Conservation (phyloP, 1,284 basidiomycete species). For the Microbotryum silenes-acaulis region DNA sequence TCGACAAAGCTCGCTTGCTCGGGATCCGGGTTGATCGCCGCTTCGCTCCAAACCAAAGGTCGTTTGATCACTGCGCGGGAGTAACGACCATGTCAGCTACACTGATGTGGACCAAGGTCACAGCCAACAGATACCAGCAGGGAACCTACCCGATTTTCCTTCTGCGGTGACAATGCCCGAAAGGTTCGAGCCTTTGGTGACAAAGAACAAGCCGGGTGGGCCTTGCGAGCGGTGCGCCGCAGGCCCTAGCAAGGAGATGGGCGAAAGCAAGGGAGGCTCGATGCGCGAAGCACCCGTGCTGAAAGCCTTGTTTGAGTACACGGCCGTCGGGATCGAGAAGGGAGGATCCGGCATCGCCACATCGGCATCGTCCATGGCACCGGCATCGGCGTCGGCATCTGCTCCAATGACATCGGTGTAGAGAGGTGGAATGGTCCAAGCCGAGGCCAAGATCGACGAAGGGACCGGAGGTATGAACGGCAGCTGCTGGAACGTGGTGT, state of each 20-base stretch:
- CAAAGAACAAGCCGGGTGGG: conserved; percentile 75
- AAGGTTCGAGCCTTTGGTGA: conserved; percentile 71
- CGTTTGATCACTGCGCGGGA: conserved; percentile 30
- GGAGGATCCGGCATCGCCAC: not conserved
- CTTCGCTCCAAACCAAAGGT: conserved; percentile 25
- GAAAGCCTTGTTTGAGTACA: conserved; percentile 11
- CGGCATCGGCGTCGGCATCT: not conserved
- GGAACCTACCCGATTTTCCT: conserved; percentile 52
- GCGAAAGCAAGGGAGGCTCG: conserved; percentile 57
- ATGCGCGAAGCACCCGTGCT: conserved; percentile 18
- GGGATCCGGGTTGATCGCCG: not conserved
- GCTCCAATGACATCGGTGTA: conserved; percentile 60
- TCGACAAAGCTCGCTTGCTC: not conserved
- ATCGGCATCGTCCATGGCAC: not conserved
- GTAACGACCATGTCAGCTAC: not conserved
- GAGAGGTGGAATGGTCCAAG: conserved; percentile 78
- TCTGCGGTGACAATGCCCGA: conserved; percentile 74
- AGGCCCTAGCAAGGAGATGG: conserved; percentile 70
- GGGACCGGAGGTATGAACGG: conserved; percentile 72
- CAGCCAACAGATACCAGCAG: no score
- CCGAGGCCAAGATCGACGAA: conserved; percentile 71
- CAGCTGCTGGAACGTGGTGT: conserved; percentile 80
- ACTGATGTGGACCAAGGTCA: not conserved
- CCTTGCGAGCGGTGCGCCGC: conserved; percentile 60
- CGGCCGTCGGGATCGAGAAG: not conserved